Percentiles rank a stretch among this genome's conserved stretches.
phyloP scores from a whole-genome alignment of 2,329 filamentous ascomycete species.

The Penicillium palitans region DNA sequence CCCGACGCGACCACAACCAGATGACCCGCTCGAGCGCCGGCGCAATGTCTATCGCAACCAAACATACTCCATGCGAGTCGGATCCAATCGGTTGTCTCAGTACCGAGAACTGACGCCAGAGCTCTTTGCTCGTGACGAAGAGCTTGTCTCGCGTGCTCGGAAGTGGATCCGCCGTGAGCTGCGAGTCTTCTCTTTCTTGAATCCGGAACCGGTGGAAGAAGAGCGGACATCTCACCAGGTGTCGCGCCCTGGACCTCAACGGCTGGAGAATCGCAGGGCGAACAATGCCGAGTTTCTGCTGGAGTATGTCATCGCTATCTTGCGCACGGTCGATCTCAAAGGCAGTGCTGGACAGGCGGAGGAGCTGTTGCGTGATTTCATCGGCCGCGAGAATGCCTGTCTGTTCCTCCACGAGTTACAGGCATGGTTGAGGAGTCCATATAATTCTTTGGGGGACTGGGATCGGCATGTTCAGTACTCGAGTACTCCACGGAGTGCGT shows the following conservation, averaged over 20 bases:
- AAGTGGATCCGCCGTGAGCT: slow-evolving; percentile 83
- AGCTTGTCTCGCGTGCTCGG: slow-evolving; percentile 72
- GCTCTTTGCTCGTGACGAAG: slow-evolving; percentile 62
- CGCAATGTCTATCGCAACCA: slow-evolving; percentile 70
- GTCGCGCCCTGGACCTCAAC: slow-evolving; percentile 32
- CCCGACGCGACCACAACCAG: slow-evolving; percentile 32
- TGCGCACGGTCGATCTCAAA: slow-evolving; percentile 80
- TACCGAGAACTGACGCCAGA: slow-evolving; percentile 72
- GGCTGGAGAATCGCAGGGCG: slow-evolving; percentile 49
- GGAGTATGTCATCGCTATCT: slow-evolving; percentile 79
- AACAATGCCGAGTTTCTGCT: slow-evolving; percentile 81
- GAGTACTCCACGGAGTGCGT: slow-evolving; percentile 16
- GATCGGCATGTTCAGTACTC: slow-evolving; percentile 76
- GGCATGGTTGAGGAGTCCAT: slow-evolving; percentile 81
- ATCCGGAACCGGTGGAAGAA: slow-evolving; percentile 36
- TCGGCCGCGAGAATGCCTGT: slow-evolving; percentile 70
- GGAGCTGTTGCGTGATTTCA: slow-evolving; percentile 73
- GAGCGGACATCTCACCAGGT: slow-evolving; percentile 18
- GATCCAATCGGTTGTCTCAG: slow-evolving; percentile 73
- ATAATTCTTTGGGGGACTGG: slow-evolving; percentile 70
- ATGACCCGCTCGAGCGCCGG: slow-evolving; percentile 59
- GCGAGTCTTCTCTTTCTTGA: slow-evolving; percentile 75
- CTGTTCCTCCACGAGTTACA: slow-evolving; percentile 84
- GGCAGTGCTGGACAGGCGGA: slow-evolving; percentile 76
- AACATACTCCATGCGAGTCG: slow-evolving; percentile 78